Evolutionary conservation across 257 asterid species (phyloP).

Genomic region (Salvia splendens): DNA sequence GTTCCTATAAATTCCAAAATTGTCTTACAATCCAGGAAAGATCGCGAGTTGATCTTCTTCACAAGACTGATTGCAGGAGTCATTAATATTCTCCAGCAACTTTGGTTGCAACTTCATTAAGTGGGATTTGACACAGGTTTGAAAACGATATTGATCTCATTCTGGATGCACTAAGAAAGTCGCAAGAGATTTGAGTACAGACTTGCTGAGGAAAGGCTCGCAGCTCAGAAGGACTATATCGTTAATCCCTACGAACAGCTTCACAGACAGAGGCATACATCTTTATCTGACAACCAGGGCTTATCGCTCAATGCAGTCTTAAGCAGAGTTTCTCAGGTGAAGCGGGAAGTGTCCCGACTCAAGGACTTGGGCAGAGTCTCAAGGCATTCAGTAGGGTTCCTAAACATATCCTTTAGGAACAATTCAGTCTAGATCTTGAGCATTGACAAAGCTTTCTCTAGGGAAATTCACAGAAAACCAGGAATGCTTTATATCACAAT

Average conservation of each 20-base stretch:
- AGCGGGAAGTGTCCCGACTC: conserved; percentile 49
- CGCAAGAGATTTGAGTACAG: conserved; percentile 58
- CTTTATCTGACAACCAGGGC: conserved; percentile 35
- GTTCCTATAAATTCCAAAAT: conserved; percentile 15
- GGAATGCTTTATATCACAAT: conserved; percentile 29
- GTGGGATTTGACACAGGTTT: conserved; percentile 44
- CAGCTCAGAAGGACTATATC: conserved; percentile 50
- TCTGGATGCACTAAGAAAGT: conserved; percentile 48
- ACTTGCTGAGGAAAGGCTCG: conserved; percentile 58
- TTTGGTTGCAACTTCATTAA: neutral
- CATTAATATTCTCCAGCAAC: neutral
- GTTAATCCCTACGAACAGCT: conserved; percentile 57
- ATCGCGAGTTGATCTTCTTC: neutral
- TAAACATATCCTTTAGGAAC: conserved; percentile 51
- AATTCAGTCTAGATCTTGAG: conserved; percentile 47
- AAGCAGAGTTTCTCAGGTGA: conserved; percentile 47
- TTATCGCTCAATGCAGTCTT: conserved; percentile 41
- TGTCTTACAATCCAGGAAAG: neutral
- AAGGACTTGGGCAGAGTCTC: conserved; percentile 59
- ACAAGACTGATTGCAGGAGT: neutral
- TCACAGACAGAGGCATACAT: conserved; percentile 42
- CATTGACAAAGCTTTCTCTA: conserved; percentile 9
- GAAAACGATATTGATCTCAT: conserved; percentile 55
- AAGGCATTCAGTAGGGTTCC: conserved; percentile 74
- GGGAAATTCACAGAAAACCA: conserved; percentile 4